phyloP scores from a whole-genome alignment of 2,329 filamentous ascomycete species.

The Ceratocystiopsis brevicomis region DNA sequence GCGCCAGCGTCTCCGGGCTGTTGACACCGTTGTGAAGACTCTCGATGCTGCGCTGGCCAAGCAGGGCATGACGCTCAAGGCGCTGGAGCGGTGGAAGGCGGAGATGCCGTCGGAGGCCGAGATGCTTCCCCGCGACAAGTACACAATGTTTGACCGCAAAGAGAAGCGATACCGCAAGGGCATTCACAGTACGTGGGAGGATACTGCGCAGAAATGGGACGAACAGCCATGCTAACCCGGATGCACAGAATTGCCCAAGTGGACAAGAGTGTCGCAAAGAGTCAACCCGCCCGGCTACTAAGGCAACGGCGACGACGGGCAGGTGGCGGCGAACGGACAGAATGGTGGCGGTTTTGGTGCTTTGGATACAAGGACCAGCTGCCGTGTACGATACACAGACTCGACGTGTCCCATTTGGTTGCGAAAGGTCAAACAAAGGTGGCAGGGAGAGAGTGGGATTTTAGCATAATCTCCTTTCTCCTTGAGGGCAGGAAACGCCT shows the following conservation, averaged over 20 bases:
- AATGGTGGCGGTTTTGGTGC: no score
- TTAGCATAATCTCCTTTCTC: no score
- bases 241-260: constrained; percentile 57
- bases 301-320: constrained; percentile 7
- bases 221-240: constrained; percentile 1
- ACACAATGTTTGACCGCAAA: constrained; percentile 93
- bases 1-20: constrained; percentile 60
- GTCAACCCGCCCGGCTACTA: constrained; percentile 90
- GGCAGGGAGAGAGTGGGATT: no score
- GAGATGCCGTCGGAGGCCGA: constrained; percentile 93
- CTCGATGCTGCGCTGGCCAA: constrained; percentile 61
- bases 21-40: constrained; percentile 74
- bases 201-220: background rate
- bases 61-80: constrained; percentile 51
- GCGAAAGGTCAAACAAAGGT: no score
- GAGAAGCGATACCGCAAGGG: constrained; percentile 91
- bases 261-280: constrained; percentile 88
- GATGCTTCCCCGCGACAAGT: constrained; percentile 94
- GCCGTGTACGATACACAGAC: no score
- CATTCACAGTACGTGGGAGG: constrained; percentile 63
- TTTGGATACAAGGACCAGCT: no score
- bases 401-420: no score
- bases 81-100: constrained; percentile 75
- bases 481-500: no score
- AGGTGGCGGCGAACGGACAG: no score